phyloP scores from a whole-genome alignment of 257 asterid species.

The Plectranthus barbatus region DNA sequence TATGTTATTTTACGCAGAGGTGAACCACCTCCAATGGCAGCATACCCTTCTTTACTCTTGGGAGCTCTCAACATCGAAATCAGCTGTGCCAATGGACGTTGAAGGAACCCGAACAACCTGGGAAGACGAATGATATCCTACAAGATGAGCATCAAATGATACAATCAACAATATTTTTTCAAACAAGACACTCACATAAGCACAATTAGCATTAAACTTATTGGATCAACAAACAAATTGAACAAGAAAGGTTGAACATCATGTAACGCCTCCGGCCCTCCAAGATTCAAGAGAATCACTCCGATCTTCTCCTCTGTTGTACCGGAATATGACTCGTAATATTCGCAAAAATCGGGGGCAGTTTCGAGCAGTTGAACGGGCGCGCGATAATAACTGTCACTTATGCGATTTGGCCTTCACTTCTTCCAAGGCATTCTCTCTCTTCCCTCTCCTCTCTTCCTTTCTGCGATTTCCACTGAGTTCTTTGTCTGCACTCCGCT shows the following conservation, averaged over 20 bases:
- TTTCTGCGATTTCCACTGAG: no score
- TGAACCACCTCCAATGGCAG: constrained; percentile 98
- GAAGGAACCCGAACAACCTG: constrained; percentile 76
- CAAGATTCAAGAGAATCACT: constrained; percentile 87
- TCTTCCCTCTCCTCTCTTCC: no score
- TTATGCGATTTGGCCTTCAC: no score
- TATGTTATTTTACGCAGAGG: constrained; percentile 86
- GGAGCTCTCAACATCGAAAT: constrained; percentile 82
- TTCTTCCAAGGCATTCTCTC: no score
- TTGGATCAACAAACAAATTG: constrained; percentile 91
- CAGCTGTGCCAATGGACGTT: constrained; percentile 83
- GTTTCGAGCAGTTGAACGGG: no score
- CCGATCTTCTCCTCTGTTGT: constrained; percentile 61
- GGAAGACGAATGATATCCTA: no score
- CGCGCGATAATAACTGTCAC: no score
- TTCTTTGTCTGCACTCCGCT: no score
- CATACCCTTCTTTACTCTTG: constrained; percentile 93
- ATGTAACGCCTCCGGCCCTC: constrained; percentile 82
- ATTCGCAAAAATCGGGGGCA: no score
- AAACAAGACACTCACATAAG: neutral
- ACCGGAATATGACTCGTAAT: constrained; percentile 34
- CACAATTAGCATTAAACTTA: constrained; percentile 24
- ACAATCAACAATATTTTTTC: neutral
- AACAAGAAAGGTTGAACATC: constrained; percentile 91
- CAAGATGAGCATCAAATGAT: neutral